Evolutionary conservation across 768 basidiomycete species (phyloP), one percentile per base, ranked within the genome.

Genomic region (Hypsizygus marmoreus): DNA sequence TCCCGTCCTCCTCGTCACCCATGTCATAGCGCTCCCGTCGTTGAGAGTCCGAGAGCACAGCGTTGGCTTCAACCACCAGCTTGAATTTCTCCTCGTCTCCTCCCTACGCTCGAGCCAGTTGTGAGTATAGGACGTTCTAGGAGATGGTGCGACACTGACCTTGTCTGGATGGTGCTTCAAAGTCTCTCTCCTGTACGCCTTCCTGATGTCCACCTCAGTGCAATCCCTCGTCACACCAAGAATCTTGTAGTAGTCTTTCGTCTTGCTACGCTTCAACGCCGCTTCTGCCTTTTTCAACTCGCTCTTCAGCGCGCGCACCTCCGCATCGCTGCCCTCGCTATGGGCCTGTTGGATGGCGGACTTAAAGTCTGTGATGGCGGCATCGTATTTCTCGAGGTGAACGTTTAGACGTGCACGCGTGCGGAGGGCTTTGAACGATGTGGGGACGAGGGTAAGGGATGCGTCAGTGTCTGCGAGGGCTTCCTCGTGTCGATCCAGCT

Each of bases 11-110:
- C 56, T 91, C 90, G 51, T 89, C 89, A 26, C 90, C 90, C 62
- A 81, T 58, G 62, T 92, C 90, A 55, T 92, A 92, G 30, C 90
- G 79, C 54, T 84, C 75, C 31, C 90, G 76, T 33, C 84, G 73
- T 9, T 70, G 72, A 1, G 89, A 77, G 54, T 94, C 92, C 0
- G 88, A 91, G 2, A 94, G 81, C 3, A 94, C 86, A 6, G 81
- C 78, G 51, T 94, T 76, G 2, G 91, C 89, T 65, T 93, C 92
- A 1, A 74, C 81, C 23, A 91, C 84, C 16, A 92, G 76, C 66
- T 97, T 97, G 80, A 98, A 98, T 56, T 91, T 88, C 61, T 97
- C 95, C 57, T 95, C 94, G 61, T 93, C 91, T 22, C 95, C 95
- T 20, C 95, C 93, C 84, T 91, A 49, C 49, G 50, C 26, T n/a